These are phyloP conservation scores for Medicago arabica DNA, from an alignment of 306 rosid genomes.

Conservation along the genomic window DNA sequence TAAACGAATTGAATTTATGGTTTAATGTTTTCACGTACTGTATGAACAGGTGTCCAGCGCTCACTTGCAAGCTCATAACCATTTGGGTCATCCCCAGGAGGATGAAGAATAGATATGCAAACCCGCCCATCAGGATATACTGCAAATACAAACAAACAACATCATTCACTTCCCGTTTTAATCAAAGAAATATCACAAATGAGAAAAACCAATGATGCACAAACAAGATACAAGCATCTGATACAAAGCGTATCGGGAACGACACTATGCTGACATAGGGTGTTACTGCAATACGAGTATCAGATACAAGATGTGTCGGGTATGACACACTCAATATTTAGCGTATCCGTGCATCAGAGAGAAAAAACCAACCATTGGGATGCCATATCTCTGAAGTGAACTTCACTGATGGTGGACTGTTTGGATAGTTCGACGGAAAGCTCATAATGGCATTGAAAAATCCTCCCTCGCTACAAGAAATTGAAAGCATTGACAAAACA, in stretches of 20 bases:
- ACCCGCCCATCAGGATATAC: slow-evolving; percentile 98
- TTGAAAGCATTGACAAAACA: slow-evolving; percentile 31
- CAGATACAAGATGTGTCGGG: neutral
- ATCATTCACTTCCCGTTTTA: slow-evolving; percentile 21
- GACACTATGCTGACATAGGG: neutral
- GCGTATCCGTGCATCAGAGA: neutral
- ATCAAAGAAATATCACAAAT: neutral
- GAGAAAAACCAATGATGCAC: neutral
- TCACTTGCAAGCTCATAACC: slow-evolving; percentile 99
- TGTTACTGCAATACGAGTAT: neutral
- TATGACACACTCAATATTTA: neutral
- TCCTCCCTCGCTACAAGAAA: slow-evolving; percentile 83
- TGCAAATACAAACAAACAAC: slow-evolving; percentile 41
- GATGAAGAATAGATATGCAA: slow-evolving; percentile 96
- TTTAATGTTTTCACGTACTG: slow-evolving; percentile 58
- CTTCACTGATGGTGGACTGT: slow-evolving; percentile 89
- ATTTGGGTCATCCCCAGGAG: slow-evolving; percentile 97
- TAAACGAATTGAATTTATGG: neutral
- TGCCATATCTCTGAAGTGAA: slow-evolving; percentile 92
- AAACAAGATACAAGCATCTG: neutral
- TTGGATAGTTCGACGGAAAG: slow-evolving; percentile 88
- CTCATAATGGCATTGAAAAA: slow-evolving; percentile 96
- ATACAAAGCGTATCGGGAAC: neutral
- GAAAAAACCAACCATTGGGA: slow-evolving; percentile 75
- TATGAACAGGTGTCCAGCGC: slow-evolving; percentile 98